A percentile compares a stretch with the other conserved stretches of the same genome.
These are phyloP conservation scores for Umbilicaria muhlenbergii DNA, from an alignment of 495 filamentous ascomycete genomes.

Conservation along the genomic window DNA sequence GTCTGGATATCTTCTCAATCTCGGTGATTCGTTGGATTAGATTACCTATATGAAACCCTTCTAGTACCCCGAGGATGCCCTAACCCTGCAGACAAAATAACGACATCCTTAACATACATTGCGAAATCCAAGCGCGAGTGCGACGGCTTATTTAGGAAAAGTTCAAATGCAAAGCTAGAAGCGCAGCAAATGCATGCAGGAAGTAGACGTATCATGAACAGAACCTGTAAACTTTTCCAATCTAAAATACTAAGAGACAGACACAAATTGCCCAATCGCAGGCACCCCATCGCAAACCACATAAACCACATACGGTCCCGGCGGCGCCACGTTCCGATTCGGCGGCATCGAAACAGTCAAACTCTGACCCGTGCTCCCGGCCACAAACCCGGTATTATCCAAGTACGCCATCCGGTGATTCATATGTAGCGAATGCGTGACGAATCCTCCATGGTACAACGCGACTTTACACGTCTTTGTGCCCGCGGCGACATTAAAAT, in stretches of 20 bases:
- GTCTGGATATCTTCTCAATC: too few relatives aligned
- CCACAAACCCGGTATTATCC: constrained; percentile 31
- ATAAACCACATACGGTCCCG: constrained; percentile 48
- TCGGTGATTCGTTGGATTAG: too few relatives aligned
- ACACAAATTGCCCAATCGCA: constrained; percentile 36
- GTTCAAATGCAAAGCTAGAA: too few relatives aligned
- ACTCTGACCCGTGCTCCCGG: constrained; percentile 26
- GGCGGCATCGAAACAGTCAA: constrained; percentile 38
- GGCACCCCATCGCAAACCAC: constrained; percentile 45
- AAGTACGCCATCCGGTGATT: constrained; percentile 42
- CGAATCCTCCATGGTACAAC: constrained; percentile 44
- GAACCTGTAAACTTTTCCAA: too few relatives aligned
- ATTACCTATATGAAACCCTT: too few relatives aligned
- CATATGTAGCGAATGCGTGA: constrained; percentile 49
- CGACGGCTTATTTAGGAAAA: too few relatives aligned
- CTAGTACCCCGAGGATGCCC: too few relatives aligned
- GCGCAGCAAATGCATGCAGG: too few relatives aligned
- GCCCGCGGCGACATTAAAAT: constrained; percentile 26
- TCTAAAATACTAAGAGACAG: constrained; percentile 14
- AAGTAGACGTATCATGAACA: too few relatives aligned
- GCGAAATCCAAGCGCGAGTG: too few relatives aligned
- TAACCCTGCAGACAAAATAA: too few relatives aligned
- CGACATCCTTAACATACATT: too few relatives aligned
- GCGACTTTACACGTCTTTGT: constrained; percentile 28
- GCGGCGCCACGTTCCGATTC: constrained; percentile 36